Conservation (phyloP, 345 rosid species). For the Hibiscus trionum region DNA sequence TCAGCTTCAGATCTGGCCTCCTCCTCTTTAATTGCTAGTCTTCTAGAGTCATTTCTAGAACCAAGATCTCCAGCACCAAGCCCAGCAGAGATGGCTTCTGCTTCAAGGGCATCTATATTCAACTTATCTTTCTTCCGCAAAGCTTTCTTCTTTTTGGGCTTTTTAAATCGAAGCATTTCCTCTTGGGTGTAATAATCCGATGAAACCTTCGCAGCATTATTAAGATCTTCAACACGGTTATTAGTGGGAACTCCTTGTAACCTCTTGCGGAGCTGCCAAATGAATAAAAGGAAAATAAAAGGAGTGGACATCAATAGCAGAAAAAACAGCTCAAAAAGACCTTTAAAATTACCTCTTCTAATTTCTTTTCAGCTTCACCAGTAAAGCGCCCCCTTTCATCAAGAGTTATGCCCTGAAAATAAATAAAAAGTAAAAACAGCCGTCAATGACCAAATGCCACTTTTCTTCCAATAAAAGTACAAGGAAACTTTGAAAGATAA, state of each 20-base stretch:
- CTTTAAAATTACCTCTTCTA: slow-evolving; percentile 59
- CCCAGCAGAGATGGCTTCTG: slow-evolving; percentile 78
- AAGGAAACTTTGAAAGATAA: background rate
- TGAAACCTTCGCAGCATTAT: slow-evolving; percentile 47
- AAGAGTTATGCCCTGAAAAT: slow-evolving; percentile 64
- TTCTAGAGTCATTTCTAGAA: slow-evolving; percentile 73
- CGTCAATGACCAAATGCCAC: background rate
- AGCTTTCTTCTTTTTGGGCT: slow-evolving; percentile 86
- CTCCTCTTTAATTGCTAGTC: slow-evolving; percentile 74
- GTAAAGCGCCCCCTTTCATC: slow-evolving; percentile 77
- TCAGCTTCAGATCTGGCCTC: slow-evolving; percentile 72
- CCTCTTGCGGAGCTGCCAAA: slow-evolving; percentile 71
- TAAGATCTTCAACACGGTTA: slow-evolving; percentile 59
- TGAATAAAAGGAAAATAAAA: background rate
- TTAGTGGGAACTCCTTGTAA: slow-evolving; percentile 51
- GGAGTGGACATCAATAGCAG: background rate
- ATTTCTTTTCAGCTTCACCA: slow-evolving; percentile 90
- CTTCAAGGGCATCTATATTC: slow-evolving; percentile 85
- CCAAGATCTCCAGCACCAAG: slow-evolving; percentile 88
- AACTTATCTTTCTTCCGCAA: slow-evolving; percentile 80
- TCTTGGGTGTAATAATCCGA: slow-evolving; percentile 85
- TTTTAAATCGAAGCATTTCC: slow-evolving; percentile 81
- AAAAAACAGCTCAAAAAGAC: slow-evolving; percentile 4
- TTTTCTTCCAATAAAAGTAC: background rate
- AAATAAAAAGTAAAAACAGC: slow-evolving; percentile 6